A percentile compares a stretch with the other conserved stretches of the same genome.
phyloP scores from a whole-genome alignment of 208 protist species.

The Porcisia deanei region DNA sequence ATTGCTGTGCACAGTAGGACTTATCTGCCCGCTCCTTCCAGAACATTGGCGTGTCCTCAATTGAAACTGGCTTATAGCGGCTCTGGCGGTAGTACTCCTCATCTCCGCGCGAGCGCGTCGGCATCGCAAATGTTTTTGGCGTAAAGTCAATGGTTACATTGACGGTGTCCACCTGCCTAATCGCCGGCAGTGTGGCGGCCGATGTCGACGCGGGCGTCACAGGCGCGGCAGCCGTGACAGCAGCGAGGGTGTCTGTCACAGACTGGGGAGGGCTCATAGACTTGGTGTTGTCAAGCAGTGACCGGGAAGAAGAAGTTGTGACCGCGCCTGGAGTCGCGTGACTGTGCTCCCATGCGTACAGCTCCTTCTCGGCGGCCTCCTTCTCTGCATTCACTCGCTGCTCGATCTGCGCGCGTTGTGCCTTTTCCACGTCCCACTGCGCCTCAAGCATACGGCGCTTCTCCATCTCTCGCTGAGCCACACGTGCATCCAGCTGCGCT shows the following conservation, averaged over 20 bases:
- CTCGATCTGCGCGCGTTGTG: conserved; percentile 82
- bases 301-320: background rate
- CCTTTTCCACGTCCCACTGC: conserved; percentile 91
- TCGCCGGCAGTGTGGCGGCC: conserved; percentile 22
- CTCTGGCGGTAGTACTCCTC: conserved; percentile 93
- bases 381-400: conserved; percentile 64
- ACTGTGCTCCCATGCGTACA: conserved; percentile 76
- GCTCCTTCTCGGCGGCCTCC: conserved; percentile 58
- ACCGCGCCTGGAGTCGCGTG: conserved; percentile 9
- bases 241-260: conserved; percentile 22
- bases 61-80: conserved; percentile 89
- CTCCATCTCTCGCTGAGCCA: conserved; percentile 72
- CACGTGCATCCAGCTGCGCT: conserved; percentile 58
- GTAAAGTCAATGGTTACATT: conserved; percentile 88
- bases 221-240: too few relatives aligned
- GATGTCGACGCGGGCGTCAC: background rate
- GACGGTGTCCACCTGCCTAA: conserved; percentile 76
- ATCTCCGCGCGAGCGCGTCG: conserved; percentile 85
- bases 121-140: conserved; percentile 74
- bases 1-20: conserved; percentile 74
- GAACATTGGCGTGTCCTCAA: conserved; percentile 93
- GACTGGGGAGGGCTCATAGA: conserved; percentile 12
- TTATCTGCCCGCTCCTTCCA: conserved; percentile 91
- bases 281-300: background rate
- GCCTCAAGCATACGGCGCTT: conserved; percentile 83